Conservation (phyloP, 179 eudicot species). For the Sideroxylon spinosum region DNA sequence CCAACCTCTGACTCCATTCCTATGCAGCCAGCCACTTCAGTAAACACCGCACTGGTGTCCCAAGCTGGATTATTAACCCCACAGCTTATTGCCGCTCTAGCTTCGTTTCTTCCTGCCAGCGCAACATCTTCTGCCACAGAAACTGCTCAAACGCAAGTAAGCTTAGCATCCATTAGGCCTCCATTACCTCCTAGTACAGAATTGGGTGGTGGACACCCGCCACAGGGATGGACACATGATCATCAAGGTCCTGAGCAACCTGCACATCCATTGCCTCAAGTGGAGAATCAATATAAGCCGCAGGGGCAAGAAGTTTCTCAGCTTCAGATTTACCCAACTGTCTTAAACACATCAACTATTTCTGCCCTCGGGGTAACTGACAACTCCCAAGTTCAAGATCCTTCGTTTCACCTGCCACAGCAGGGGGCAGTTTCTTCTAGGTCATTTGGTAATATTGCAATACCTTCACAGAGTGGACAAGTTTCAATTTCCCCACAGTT, state of each 20-base stretch:
- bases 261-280: slow-evolving; percentile 40
- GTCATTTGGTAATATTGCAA: slow-evolving; percentile 26
- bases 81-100: slow-evolving; percentile 82
- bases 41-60: slow-evolving; percentile 34
- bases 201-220: slow-evolving; percentile 18
- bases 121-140: slow-evolving; percentile 40
- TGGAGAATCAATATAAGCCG: slow-evolving; percentile 39
- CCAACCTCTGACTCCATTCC: slow-evolving; percentile 24
- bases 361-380: slow-evolving; percentile 26
- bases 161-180: slow-evolving; percentile 28
- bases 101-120: slow-evolving; percentile 58
- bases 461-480: slow-evolving; percentile 41
- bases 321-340: slow-evolving; percentile 33
- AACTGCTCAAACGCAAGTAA: slow-evolving; percentile 31
- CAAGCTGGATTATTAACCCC: slow-evolving; percentile 69
- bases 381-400: slow-evolving; percentile 42
- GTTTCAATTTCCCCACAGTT: slow-evolving; percentile 35
- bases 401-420: slow-evolving; percentile 36
- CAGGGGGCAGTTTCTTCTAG: slow-evolving; percentile 45
- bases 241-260: slow-evolving; percentile 36
- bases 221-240: slow-evolving; percentile 56
- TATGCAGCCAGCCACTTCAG: slow-evolving; percentile 30
- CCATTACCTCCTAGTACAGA: slow-evolving; percentile 26
- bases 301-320: slow-evolving; percentile 34
- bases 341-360: slow-evolving; percentile 26